Evolutionary conservation across 768 basidiomycete genomes (phyloP), one percentile per base, ranked within the genome.

Genomic region (Psilocybe subaeruginosa): DNA sequence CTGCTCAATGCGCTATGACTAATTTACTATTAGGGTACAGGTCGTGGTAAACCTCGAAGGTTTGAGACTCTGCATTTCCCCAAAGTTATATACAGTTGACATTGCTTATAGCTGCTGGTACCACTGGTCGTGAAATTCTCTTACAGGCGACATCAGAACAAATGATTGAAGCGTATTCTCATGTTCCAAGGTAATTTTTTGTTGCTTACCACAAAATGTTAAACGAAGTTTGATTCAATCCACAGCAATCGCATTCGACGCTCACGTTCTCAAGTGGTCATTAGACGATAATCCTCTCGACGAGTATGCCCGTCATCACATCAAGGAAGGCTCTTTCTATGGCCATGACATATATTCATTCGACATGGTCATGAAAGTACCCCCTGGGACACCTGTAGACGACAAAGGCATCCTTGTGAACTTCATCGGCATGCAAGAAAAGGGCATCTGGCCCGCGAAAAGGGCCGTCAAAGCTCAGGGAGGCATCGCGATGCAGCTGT

Each of bases 71-170:
- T 58, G 16, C 33, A 9, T 37, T 54, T 45, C 31, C 3, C 33
- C 31, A n/a, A 19, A 29, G 23, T 1, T 23, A 14, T 31, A 56
- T 47, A 8, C 17, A 31, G 30, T 35, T 59, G 17, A 27, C 33
- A 57, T 11, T 17, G 63, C 8, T 63, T 2, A 53, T 56, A 90
- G 95, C 92, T 64, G 94, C 93, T 41, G 97, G 96, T 0, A 88
- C 89, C 1, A 87, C 85, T 4, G 95, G 97, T 0, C 91, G 88
- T 27, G 95, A 95, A 68, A 76, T 98, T 7, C 83, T 98, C 14
- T 99, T 99, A 79, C 97, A 99, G 78, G 97, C 95, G 0, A 98
- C 95, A 0, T 94, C 92, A 4, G 86, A 93, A 68, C 86, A 97
- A 73, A 97, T 99, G 96, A 92, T 97, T 4, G 82, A 90, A 51